Percentiles rank a stretch among this genome's conserved stretches.
phyloP scores from a whole-genome alignment of 495 filamentous ascomycete species.

The Lasiosphaeria ovina region DNA sequence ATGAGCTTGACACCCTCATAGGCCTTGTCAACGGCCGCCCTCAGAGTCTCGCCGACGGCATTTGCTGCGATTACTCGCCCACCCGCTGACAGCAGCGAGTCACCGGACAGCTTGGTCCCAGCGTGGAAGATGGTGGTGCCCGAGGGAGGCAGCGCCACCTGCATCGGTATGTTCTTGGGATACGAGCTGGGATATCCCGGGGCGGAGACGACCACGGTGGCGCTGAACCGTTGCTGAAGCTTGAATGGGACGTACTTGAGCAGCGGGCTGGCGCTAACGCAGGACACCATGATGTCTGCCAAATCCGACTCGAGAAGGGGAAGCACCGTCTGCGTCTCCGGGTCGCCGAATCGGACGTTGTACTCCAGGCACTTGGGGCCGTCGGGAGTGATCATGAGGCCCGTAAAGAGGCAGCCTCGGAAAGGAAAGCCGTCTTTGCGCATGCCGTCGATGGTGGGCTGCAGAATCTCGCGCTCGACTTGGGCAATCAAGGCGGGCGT shows the following conservation, averaged over 20 bases:
- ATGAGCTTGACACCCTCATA: constrained; percentile 78
- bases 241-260: constrained; percentile 69
- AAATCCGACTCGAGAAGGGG: constrained; percentile 86
- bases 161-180: constrained; percentile 76
- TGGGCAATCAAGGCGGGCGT: constrained; percentile 69
- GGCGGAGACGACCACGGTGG: constrained; percentile 90
- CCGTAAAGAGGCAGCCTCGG: constrained; percentile 86
- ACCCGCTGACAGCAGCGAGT: constrained; percentile 69
- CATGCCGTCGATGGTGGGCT: constrained; percentile 91
- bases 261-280: constrained; percentile 67
- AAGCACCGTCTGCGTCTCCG: constrained; percentile 90
- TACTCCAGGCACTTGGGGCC: constrained; percentile 94
- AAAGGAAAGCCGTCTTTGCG: constrained; percentile 76
- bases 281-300: constrained; percentile 86
- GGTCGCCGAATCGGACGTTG: constrained; percentile 95
- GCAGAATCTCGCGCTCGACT: constrained; percentile 77
- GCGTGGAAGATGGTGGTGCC: constrained; percentile 86
- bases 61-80: constrained; percentile 90
- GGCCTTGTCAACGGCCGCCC: constrained; percentile 78
- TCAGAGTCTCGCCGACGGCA: constrained; percentile 69
- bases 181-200: constrained; percentile 94
- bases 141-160: constrained; percentile 35
- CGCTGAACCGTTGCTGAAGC: constrained; percentile 65
- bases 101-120: constrained; percentile 64
- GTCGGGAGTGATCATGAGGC: constrained; percentile 87